Percentiles rank a stretch among this genome's conserved stretches.
Evolutionary conservation across 148 eudicot species (phyloP).

Genomic region (Chenopodium berlandieri): DNA sequence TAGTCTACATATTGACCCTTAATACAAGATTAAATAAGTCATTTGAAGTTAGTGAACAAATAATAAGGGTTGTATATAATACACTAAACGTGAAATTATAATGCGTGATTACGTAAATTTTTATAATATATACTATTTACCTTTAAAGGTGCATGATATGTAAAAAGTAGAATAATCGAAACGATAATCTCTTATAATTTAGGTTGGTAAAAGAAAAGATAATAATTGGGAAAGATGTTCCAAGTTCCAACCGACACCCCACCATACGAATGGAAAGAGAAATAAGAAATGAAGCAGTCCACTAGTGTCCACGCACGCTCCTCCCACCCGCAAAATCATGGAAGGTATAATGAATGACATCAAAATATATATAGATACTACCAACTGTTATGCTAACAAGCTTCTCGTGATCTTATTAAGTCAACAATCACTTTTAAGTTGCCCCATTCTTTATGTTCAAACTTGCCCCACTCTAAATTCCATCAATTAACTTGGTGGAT

Average conservation of each 20-base stretch:
- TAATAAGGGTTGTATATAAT: too few relatives aligned
- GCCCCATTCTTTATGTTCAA: conserved; percentile 7
- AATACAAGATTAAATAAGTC: too few relatives aligned
- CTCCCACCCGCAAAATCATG: conserved; percentile 13
- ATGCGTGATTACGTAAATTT: too few relatives aligned
- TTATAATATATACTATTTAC: too few relatives aligned
- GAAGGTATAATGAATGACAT: conserved; percentile 16
- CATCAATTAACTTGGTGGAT: background rate
- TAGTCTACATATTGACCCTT: too few relatives aligned
- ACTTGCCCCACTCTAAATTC: background rate
- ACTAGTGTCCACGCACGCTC: background rate
- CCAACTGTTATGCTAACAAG: background rate
- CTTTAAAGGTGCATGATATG: too few relatives aligned
- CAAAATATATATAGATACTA: background rate
- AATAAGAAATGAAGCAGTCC: background rate
- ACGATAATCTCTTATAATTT: background rate
- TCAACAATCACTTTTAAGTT: conserved; percentile 6
- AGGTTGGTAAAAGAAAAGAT: background rate
- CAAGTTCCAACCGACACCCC: conserved; percentile 15
- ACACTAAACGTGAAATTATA: too few relatives aligned
- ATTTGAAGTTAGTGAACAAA: too few relatives aligned
- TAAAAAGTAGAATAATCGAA: too few relatives aligned
- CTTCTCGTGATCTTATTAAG: conserved; percentile 10
- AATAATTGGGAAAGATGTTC: background rate
- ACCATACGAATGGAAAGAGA: background rate